phyloP scores from a whole-genome alignment of 768 basidiomycete genomes.

The Tulasnella sp. region DNA sequence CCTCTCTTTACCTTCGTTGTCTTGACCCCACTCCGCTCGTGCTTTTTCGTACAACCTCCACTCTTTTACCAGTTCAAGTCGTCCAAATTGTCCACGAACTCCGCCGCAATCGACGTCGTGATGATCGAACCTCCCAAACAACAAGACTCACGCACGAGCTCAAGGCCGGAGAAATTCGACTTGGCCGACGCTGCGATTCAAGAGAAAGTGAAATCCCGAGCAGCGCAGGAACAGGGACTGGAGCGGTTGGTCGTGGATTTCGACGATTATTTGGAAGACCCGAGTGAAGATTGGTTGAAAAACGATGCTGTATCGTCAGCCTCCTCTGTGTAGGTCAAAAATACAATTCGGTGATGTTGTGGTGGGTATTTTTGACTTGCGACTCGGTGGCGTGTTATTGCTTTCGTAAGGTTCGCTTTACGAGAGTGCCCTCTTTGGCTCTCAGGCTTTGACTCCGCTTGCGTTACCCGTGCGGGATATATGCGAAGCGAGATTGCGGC shows the following conservation, averaged over 20 bases:
- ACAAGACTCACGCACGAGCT: conserved; percentile 41
- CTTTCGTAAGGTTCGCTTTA: too few species aligned
- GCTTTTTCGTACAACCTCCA: conserved; percentile 5
- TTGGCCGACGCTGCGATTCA: conserved; percentile 40
- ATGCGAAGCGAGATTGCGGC: too few species aligned
- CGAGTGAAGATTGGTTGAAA: conserved; percentile 44
- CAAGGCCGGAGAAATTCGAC: neutral
- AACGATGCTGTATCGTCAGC: conserved; percentile 34
- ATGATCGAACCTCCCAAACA: conserved; percentile 30
- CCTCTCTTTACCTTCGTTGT: neutral
- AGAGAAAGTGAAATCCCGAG: conserved; percentile 41
- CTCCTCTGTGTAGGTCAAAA: too few species aligned
- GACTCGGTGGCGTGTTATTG: too few species aligned
- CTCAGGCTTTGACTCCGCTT: too few species aligned
- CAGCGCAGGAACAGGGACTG: conserved; percentile 42
- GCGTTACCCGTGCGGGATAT: too few species aligned
- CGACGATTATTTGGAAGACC: conserved; percentile 75
- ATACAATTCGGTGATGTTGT: too few species aligned
- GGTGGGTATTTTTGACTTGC: too few species aligned
- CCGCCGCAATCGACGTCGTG: conserved; percentile 10
- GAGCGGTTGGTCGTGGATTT: conserved; percentile 66
- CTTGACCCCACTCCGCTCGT: neutral
- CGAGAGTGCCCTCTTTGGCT: too few species aligned
- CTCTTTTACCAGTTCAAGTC: conserved; percentile 26
- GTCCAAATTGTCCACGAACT: conserved; percentile 26